Percentiles rank a stretch among this genome's conserved stretches.
These are phyloP conservation scores for Sanghuangporus weigelae DNA, from an alignment of 1,284 basidiomycete genomes.

Conservation along the genomic window DNA sequence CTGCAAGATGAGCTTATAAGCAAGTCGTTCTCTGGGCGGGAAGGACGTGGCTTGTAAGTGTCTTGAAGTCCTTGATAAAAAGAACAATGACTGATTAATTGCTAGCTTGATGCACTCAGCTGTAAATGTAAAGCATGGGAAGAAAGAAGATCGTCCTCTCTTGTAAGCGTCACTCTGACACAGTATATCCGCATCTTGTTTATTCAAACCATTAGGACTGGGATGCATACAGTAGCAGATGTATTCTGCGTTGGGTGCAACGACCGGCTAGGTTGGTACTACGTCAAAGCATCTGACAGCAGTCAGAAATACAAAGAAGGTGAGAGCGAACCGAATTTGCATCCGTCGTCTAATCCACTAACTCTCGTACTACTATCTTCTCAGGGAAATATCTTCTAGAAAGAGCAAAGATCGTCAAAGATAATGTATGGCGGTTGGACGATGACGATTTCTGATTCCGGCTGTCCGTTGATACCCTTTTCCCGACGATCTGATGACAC, in stretches of 20 bases:
- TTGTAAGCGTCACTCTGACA: slow-evolving; percentile 41
- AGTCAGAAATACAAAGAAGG: slow-evolving; percentile 89
- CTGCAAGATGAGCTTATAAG: slow-evolving; percentile 85
- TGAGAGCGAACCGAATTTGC: slow-evolving; percentile 25
- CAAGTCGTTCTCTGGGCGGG: slow-evolving; percentile 80
- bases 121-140: slow-evolving; percentile 69
- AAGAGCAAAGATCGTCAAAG: slow-evolving; percentile 72
- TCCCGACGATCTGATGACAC: background rate
- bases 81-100: background rate
- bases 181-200: background rate
- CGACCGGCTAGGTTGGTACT: slow-evolving; percentile 79
- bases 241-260: slow-evolving; percentile 75
- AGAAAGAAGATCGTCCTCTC: slow-evolving; percentile 70
- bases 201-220: slow-evolving; percentile 51
- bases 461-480: background rate
- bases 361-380: background rate
- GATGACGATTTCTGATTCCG: slow-evolving; percentile 28
- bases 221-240: slow-evolving; percentile 79
- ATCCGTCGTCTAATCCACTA: background rate
- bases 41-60: slow-evolving; percentile 76
- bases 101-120: slow-evolving; percentile 72
- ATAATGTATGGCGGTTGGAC: slow-evolving; percentile 71
- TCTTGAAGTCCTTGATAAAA: background rate
- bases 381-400: slow-evolving; percentile 83
- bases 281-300: slow-evolving; percentile 73